Evolutionary conservation across 139 green algal genomes (phyloP).

Genomic region (Picochlorum sp.): DNA sequence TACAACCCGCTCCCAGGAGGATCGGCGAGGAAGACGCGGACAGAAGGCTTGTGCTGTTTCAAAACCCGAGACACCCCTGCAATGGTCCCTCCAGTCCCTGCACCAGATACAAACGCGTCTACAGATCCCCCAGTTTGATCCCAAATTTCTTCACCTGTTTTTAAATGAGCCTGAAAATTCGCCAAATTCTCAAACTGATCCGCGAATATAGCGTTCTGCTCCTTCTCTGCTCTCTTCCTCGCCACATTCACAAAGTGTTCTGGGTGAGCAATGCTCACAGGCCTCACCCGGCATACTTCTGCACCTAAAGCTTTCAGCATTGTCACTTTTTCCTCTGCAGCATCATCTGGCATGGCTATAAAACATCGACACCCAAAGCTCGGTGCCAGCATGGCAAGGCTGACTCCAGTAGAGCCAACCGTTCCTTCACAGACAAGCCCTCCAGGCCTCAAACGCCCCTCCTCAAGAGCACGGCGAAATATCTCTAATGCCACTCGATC

Average conservation of each 20-base stretch:
- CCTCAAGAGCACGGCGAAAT: constrained; percentile 58
- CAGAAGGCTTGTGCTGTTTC: constrained; percentile 37
- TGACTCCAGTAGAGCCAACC: constrained; percentile 70
- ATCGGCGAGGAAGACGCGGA: constrained; percentile 67
- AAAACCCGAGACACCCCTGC: constrained; percentile 69
- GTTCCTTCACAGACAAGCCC: constrained; percentile 89
- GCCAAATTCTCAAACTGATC: constrained; percentile 95
- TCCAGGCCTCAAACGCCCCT: constrained; percentile 47
- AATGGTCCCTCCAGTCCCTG: constrained; percentile 90
- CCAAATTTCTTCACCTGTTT: constrained; percentile 79
- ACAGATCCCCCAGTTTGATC: constrained; percentile 59
- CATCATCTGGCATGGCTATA: constrained; percentile 89
- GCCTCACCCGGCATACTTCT: constrained; percentile 65
- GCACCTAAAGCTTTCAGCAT: constrained; percentile 62
- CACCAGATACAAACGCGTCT: constrained; percentile 85
- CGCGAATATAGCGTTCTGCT: constrained; percentile 65
- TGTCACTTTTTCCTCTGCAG: constrained; percentile 72
- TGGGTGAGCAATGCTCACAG: constrained; percentile 88
- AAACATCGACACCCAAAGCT: constrained; percentile 58
- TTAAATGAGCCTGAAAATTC: constrained; percentile 74
- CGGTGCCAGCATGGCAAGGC: constrained; percentile 68
- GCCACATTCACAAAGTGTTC: constrained; percentile 92
- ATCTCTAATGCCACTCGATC: constrained; percentile 86
- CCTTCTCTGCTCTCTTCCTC: constrained; percentile 36
- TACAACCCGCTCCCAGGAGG: constrained; percentile 66